Conservation (phyloP, 139 green algal species). For the Desmodesmus armatus region DNA sequence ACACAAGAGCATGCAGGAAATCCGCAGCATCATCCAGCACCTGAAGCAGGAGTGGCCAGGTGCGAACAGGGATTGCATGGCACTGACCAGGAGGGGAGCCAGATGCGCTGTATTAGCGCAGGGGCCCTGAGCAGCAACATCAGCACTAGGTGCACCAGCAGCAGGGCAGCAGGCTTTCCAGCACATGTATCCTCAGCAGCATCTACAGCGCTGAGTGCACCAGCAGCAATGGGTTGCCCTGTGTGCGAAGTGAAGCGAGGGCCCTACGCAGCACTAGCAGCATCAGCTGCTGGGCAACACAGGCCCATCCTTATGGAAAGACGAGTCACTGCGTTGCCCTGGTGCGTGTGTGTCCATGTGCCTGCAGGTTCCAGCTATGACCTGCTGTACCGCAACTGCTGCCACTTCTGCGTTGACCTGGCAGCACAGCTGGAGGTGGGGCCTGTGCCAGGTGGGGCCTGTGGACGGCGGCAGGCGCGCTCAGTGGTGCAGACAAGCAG, state of each 20-base stretch:
- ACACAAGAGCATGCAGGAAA: slow-evolving; percentile 52
- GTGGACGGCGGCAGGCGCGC: background rate
- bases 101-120: no score
- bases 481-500: no score
- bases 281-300: background rate
- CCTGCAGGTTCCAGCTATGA: slow-evolving; percentile 63
- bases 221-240: no score
- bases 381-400: slow-evolving; percentile 80
- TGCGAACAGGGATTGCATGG: no score
- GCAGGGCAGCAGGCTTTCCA: background rate
- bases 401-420: slow-evolving; percentile 85
- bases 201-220: no score
- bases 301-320: background rate
- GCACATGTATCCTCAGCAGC: no score
- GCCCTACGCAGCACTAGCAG: no score
- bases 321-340: background rate
- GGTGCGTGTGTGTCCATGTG: background rate
- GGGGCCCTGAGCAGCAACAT: no score
- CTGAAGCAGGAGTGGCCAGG: no score
- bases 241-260: no score
- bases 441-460: slow-evolving; percentile 50
- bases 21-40: slow-evolving; percentile 4
- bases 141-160: background rate
- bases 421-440: slow-evolving; percentile 56
- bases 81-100: no score